Conservation (phyloP, 805 yeast species). For the Candida sphagnicola region DNA sequence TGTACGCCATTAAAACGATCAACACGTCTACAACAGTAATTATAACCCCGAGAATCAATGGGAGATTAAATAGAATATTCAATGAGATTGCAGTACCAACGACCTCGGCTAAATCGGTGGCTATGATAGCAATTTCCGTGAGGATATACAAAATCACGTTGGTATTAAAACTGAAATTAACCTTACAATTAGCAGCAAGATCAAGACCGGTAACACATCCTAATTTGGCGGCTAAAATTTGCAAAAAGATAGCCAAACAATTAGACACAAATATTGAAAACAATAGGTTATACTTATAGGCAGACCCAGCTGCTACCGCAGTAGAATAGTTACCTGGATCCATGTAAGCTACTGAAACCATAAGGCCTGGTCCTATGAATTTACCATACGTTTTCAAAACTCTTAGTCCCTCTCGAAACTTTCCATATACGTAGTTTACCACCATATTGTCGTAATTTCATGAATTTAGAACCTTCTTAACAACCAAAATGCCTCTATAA, state of each 20-base stretch:
- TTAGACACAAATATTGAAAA: constrained; percentile 79
- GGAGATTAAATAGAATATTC: constrained; percentile 76
- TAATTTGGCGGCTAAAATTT: constrained; percentile 76
- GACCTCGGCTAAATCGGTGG: constrained; percentile 95
- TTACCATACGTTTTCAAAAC: constrained; percentile 45
- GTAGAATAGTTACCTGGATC: constrained; percentile 98
- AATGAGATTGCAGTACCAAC: constrained; percentile 96
- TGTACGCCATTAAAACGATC: constrained; percentile 80
- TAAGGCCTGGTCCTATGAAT: constrained; percentile 91
- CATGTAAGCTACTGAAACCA: constrained; percentile 95
- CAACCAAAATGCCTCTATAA: no score
- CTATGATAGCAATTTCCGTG: constrained; percentile 89
- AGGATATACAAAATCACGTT: constrained; percentile 64
- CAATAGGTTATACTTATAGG: constrained; percentile 71
- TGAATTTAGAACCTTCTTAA: neutral
- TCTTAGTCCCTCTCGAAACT: neutral
- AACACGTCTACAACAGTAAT: constrained; percentile 84
- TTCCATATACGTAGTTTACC: neutral
- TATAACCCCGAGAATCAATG: constrained; percentile 78
- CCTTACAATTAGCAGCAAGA: constrained; percentile 81
- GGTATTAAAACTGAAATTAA: constrained; percentile 60
- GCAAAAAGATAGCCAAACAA: constrained; percentile 82
- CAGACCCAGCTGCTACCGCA: constrained; percentile 91
- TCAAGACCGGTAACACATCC: constrained; percentile 95
- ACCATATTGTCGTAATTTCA: neutral